These are phyloP conservation scores for Firmiana major DNA, from an alignment of 345 rosid genomes.

Conservation along the genomic window DNA sequence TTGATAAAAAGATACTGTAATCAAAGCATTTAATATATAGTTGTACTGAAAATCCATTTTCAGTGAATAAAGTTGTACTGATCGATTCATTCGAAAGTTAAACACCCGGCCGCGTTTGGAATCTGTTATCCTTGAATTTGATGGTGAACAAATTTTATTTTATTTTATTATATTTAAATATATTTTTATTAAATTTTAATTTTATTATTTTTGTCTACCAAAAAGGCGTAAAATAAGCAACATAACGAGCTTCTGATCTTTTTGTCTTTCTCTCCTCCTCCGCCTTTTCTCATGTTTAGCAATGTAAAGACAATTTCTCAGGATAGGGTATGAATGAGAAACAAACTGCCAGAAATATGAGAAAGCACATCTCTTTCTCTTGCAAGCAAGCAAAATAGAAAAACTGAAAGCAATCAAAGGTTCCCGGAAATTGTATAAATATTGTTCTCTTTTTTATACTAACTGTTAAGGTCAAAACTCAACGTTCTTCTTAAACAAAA, in stretches of 20 bases:
- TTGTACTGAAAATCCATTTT: constrained; percentile 15
- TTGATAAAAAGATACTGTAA: constrained; percentile 20
- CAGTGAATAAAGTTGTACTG: constrained; percentile 11
- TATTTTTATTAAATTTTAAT: too few species aligned
- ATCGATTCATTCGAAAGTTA: too few species aligned
- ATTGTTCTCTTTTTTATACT: too few species aligned
- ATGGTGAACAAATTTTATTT: too few species aligned
- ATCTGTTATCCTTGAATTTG: too few species aligned
- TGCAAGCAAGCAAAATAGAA: not conserved
- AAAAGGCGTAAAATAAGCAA: not conserved
- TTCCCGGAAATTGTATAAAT: too few species aligned
- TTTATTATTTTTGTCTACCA: not conserved
- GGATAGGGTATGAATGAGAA: not conserved
- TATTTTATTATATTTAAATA: too few species aligned
- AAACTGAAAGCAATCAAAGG: too few species aligned
- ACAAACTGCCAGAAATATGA: not conserved
- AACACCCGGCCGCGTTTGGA: too few species aligned
- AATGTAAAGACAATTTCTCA: not conserved
- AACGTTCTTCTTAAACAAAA: too few species aligned
- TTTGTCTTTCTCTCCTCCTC: not conserved
- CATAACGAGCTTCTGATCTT: not conserved
- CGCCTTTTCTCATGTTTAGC: not conserved
- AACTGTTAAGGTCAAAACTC: not conserved
- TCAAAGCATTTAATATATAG: constrained; percentile 8
- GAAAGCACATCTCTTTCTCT: not conserved